Percentiles rank a stretch among this genome's conserved stretches.
Evolutionary conservation across 352 stramenopile species (phyloP).

Genomic region (Phytophthora colocasiae): DNA sequence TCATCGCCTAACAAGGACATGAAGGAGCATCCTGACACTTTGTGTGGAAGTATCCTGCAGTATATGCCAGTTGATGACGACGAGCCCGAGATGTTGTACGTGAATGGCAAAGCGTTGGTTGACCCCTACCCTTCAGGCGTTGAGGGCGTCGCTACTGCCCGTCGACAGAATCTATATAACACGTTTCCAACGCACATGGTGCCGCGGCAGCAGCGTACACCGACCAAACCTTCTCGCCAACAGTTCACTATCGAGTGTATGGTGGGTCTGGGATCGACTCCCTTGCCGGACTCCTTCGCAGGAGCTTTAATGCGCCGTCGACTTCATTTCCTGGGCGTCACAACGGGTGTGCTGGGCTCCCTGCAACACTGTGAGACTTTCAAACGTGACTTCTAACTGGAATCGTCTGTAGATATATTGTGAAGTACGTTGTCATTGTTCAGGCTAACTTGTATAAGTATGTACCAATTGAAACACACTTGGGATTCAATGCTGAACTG

Average conservation of each 20-base stretch:
- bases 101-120: constrained; percentile 34
- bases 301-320: constrained; percentile 44
- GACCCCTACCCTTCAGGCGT: constrained; percentile 39
- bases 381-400: constrained; percentile 16
- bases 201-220: constrained; percentile 43
- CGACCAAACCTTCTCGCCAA: constrained; percentile 20
- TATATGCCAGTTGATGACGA: constrained; percentile 31
- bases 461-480: constrained; percentile 1
- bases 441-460: constrained; percentile 19
- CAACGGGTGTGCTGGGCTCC: constrained; percentile 33
- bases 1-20: constrained; percentile 48
- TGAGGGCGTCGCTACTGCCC: constrained; percentile 17
- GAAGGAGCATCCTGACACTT: constrained; percentile 36
- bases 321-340: constrained; percentile 48
- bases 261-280: constrained; percentile 51
- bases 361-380: constrained; percentile 48
- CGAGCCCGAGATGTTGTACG: constrained; percentile 34
- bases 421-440: constrained; percentile 4
- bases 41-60: constrained; percentile 37
- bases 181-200: constrained; percentile 59
- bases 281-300: constrained; percentile 43
- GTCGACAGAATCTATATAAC: constrained; percentile 53
- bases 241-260: constrained; percentile 52
- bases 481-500: constrained; percentile 5
- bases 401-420: constrained; percentile 8